Evolutionary conservation across 2,329 filamentous ascomycete genomes (phyloP).

Genomic region (Aureobasidium sp.): DNA sequence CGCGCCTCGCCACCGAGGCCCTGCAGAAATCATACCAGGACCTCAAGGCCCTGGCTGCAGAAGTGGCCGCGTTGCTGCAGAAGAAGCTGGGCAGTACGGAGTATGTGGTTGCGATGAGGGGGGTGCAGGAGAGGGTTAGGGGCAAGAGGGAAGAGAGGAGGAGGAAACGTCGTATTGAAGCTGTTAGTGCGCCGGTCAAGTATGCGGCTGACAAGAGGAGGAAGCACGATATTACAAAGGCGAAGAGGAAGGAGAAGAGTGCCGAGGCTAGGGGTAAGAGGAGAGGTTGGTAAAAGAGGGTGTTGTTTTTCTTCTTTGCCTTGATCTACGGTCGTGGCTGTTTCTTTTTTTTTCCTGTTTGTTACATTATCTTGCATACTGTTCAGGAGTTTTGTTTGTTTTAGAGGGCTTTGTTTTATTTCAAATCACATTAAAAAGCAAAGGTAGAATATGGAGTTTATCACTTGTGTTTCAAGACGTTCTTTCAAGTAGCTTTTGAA

Average conservation of each 20-base stretch:
- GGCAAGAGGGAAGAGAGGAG: constrained; percentile 63
- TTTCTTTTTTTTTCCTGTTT: not conserved
- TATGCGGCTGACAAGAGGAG: constrained; percentile 70
- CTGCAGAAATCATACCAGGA: constrained; percentile 63
- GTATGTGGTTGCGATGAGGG: constrained; percentile 66
- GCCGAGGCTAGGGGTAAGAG: constrained; percentile 62
- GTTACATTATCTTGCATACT: too few relatives aligned
- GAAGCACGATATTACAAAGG: constrained; percentile 76
- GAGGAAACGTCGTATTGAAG: constrained; percentile 82
- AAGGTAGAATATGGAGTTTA: not conserved
- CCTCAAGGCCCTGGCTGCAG: constrained; percentile 62
- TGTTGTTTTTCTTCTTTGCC: not conserved
- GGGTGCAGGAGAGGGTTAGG: constrained; percentile 64
- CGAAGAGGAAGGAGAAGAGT: constrained; percentile 69
- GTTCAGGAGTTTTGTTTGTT: too few relatives aligned
- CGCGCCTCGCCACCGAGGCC: constrained; percentile 44
- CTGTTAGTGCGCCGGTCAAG: constrained; percentile 71
- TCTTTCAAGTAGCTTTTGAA: too few relatives aligned
- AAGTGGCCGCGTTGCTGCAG: constrained; percentile 74
- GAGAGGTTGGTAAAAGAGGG: constrained; percentile 53
- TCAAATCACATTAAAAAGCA: not conserved
- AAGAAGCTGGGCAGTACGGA: constrained; percentile 71
- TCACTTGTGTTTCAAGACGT: not conserved
- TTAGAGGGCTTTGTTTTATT: too few relatives aligned
- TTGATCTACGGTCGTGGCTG: not conserved